Base-by-base conservation (phyloP, 1,139 yeast genomes). In the Pichia sp. region DNA sequence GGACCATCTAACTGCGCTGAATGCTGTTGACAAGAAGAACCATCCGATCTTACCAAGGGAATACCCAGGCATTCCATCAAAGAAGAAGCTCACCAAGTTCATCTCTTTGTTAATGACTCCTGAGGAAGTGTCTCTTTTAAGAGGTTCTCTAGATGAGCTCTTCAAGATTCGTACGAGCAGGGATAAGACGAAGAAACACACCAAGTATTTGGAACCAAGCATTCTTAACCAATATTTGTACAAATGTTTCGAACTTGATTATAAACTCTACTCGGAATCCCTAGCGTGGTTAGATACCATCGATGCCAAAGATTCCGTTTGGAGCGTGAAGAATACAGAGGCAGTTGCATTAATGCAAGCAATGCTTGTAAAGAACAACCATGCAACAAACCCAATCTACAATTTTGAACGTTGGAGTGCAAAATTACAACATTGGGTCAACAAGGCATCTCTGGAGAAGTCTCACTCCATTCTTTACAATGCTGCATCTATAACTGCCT, bases 1-100 rank as follows among this genome's bases (percentile, higher is more conserved):
- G 8, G 72, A 75, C 41, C 59, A 54, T 37, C 62, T 77, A 27
- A 54, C 74, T 39, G 67, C 79, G 10, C 26, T 45, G 29, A 83
- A 78, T 50, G 56, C 77, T 37, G 67, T 69, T 44, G 71, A 68
- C 42, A 58, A 62, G 12, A 55, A 51, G 2, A 66, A 67, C 27
- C 46, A 56, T 26, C 67, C 67, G 28, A 41, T 66, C 12, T 47
- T 53, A 8, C 72, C 74, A 16, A 48, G 58, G 20, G 42, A 42
- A 1, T 58, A 61, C 10, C 62, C 63, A 32, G 53, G 51, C n/a
- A 50, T 59, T 3, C 66, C 69, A 20, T 53, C 67, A 3, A 51
- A 50, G 21, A 39, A 45, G 6, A 57, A 58, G 17, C 49, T 68
- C 22, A 49, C 47, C 12, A 51, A 55, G 16, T 55, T 66, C 31